Conservation (phyloP, 2,329 filamentous ascomycete species). For the Raffaelea deltoideospora region DNA sequence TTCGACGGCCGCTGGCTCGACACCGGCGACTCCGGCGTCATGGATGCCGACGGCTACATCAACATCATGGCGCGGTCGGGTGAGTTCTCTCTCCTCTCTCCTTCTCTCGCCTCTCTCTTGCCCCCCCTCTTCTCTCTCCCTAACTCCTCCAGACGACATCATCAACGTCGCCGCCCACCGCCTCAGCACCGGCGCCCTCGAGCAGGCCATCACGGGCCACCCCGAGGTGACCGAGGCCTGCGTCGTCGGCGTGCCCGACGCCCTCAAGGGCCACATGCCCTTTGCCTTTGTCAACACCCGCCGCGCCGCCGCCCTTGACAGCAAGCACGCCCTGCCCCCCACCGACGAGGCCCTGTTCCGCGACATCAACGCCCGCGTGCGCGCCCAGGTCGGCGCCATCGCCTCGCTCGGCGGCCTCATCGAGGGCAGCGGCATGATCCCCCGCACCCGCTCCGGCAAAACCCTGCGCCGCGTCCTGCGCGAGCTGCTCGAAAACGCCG, state of each 20-base stretch:
- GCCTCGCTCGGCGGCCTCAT: constrained; percentile 76
- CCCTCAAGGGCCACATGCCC: constrained; percentile 77
- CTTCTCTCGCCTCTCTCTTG: too few relatives aligned
- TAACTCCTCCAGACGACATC: constrained; percentile 50
- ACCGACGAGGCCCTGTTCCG: constrained; percentile 26
- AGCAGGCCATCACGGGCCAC: constrained; percentile 78
- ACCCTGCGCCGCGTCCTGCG: constrained; percentile 68
- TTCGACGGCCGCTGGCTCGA: constrained; percentile 77
- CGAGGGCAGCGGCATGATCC: constrained; percentile 73
- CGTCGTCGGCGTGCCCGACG: constrained; percentile 73
- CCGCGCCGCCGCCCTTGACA: constrained; percentile 5
- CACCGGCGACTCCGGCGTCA: constrained; percentile 78
- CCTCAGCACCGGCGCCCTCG: constrained; percentile 75
- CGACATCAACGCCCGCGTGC: constrained; percentile 61
- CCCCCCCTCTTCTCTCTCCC: background rate
- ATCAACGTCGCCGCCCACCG: constrained; percentile 93
- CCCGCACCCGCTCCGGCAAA: constrained; percentile 86
- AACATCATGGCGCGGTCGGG: constrained; percentile 43
- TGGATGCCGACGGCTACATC: constrained; percentile 58
- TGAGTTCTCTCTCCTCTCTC: constrained; percentile 5
- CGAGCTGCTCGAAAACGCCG: constrained; percentile 71
- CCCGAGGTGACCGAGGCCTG: constrained; percentile 68
- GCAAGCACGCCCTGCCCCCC: constrained; percentile 33
- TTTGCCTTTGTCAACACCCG: constrained; percentile 71
- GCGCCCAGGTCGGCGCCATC: constrained; percentile 74